Conservation (phyloP, 2,329 filamentous ascomycete genomes). For the Paecilomyces dactylethromorphus region DNA sequence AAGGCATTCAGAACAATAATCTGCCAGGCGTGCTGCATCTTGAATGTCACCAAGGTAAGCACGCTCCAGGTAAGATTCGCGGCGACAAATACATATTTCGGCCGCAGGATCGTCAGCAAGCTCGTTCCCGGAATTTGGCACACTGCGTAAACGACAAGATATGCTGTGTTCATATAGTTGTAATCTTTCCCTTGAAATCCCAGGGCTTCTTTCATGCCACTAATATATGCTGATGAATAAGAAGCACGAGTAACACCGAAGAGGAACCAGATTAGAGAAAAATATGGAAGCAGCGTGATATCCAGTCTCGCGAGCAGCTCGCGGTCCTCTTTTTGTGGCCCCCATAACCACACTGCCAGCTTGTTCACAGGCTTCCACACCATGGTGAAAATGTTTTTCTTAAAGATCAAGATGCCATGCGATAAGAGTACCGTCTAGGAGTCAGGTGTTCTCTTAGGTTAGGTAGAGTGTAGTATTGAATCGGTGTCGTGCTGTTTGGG, state of each 20-base stretch:
- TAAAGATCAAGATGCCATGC: neutral
- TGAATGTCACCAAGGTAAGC: conserved; percentile 38
- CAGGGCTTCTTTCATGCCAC: conserved; percentile 35
- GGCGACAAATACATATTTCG: conserved; percentile 38
- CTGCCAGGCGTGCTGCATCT: conserved; percentile 37
- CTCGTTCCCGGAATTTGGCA: conserved; percentile 41
- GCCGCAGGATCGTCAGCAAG: conserved; percentile 29
- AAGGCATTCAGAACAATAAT: conserved; percentile 40
- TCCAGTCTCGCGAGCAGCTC: conserved; percentile 34
- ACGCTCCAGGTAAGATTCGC: conserved; percentile 41
- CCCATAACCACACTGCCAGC: conserved; percentile 6
- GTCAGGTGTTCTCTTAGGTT: neutral
- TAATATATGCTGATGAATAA: conserved; percentile 39
- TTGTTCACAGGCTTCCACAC: neutral
- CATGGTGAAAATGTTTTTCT: neutral
- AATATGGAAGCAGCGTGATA: conserved; percentile 38
- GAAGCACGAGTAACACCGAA: conserved; percentile 41
- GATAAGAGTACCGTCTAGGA: neutral
- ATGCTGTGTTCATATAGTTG: conserved; percentile 34
- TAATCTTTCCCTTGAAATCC: conserved; percentile 33
- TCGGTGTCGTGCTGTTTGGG: no score
- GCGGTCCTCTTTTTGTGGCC: conserved; percentile 3
- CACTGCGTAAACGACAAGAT: conserved; percentile 37
- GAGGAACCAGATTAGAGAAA: conserved; percentile 43
- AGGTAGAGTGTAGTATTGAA: no score